Percentiles rank a stretch among this genome's conserved stretches.
phyloP scores from a whole-genome alignment of 2,329 filamentous ascomycete genomes.

The Monosporascus sp. region DNA sequence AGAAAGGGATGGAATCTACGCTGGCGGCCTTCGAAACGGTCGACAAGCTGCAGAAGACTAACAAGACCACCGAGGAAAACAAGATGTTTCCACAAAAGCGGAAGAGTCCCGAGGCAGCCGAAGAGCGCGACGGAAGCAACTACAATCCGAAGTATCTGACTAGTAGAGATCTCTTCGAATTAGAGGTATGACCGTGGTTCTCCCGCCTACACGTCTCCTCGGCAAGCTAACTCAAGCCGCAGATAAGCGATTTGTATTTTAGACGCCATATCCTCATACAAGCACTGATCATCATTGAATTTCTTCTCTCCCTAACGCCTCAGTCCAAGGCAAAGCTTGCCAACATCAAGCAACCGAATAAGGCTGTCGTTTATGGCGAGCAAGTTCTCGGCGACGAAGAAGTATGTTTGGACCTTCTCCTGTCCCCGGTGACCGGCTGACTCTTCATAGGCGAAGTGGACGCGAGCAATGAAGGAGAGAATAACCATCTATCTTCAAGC shows the following conservation, averaged over 20 bases:
- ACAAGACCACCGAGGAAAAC: constrained; percentile 56
- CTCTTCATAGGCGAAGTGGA: constrained; percentile 68
- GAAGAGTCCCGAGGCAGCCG: constrained; percentile 56
- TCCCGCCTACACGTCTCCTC: constrained; percentile 3
- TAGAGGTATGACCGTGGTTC: constrained; percentile 59
- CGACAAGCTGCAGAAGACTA: constrained; percentile 41
- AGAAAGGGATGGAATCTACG: constrained; percentile 64
- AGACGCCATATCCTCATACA: constrained; percentile 92
- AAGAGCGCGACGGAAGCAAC: constrained; percentile 59
- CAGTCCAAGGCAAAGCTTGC: constrained; percentile 75
- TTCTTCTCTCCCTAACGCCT: constrained; percentile 82
- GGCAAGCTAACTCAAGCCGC: constrained; percentile 17
- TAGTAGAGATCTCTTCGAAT: constrained; percentile 90
- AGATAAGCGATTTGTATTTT: constrained; percentile 93
- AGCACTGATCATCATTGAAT: constrained; percentile 89
- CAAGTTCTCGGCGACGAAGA: constrained; percentile 78
- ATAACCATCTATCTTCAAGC: constrained; percentile 81
- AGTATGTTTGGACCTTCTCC: constrained; percentile 42
- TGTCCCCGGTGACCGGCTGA: constrained; percentile 9
- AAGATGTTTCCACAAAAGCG: constrained; percentile 61
- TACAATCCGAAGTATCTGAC: constrained; percentile 99
- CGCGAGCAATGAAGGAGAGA: constrained; percentile 64
- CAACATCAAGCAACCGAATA: constrained; percentile 64
- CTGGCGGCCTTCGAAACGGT: constrained; percentile 50
- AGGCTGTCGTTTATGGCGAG: constrained; percentile 75